Evolutionary conservation across 176 grass and related monocot genomes (phyloP), one percentile per base, ranked within the genome.

Genomic region (Oryza meridionalis): DNA sequence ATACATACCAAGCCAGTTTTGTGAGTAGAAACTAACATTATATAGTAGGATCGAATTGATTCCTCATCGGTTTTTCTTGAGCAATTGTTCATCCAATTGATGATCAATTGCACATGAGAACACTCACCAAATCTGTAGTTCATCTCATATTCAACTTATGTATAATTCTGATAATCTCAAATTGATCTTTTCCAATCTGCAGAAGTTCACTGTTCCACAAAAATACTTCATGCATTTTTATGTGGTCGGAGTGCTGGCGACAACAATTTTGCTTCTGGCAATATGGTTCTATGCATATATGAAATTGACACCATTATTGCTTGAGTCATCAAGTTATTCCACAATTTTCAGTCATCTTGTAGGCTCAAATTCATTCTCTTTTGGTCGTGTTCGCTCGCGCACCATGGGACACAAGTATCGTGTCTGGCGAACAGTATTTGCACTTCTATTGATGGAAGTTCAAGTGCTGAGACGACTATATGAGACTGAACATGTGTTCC

Each of bases 171-270:
- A 47, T 12, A 37, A 67, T 53, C 66, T 81, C 5, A 84, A 7
- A 61, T n/a, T 32, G 49, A 40, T 64, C n/a, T 85, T 68, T 84
- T 40, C 17, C 10, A 75, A 77, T 81, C 65, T 89, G 83, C 93
- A 98, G 96, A 92, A 83, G 27, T 98, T 95, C 83, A 92, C 93
- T 0, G 91, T 96, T 85, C 96, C 96, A 19, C 93, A 95, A n/a
- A 92, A 87, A 80, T 98, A 87, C 73, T 98, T 90, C 89, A 94
- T 96, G 77, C 96, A 98, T 89, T 98, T 98, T 88, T 98, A 96
- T 50, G 70, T 94, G 27, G 66, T 95, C 59, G 91, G 84, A 55
- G 74, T 75, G 65, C 85, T 77, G 19, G 58, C 86, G 33, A 95
- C 93, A 69, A 94, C 96, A 49, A 65, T 63, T 64, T 88, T 99